A percentile compares a stretch with the other conserved stretches of the same genome.
These are phyloP conservation scores for Solanum chmielewskii DNA, from an alignment of 257 asterid genomes.

Conservation along the genomic window DNA sequence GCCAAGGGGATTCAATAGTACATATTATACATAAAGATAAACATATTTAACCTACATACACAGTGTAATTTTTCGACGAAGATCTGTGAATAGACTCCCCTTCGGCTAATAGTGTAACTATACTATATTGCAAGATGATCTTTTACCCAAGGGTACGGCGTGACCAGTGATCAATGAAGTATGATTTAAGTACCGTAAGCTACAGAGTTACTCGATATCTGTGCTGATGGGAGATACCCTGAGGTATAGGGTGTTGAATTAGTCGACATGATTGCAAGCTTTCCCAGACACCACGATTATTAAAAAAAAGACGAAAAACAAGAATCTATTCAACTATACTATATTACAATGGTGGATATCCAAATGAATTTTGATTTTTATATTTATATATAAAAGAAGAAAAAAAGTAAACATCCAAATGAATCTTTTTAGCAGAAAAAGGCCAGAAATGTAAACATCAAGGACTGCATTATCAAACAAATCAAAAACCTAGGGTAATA, in stretches of 20 bases:
- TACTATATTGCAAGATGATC: neutral
- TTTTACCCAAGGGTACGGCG: neutral
- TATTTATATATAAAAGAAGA: neutral
- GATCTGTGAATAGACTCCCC: neutral
- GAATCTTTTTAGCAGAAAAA: neutral
- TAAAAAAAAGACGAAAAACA: neutral
- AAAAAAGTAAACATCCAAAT: neutral
- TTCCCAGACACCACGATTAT: neutral
- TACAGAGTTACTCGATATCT: neutral
- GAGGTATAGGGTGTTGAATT: neutral
- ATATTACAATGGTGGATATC: neutral
- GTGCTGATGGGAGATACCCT: neutral
- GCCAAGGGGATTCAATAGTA: neutral
- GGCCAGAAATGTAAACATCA: neutral
- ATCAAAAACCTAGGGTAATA: neutral
- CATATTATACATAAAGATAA: neutral
- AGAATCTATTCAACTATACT: neutral
- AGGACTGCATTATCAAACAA: neutral
- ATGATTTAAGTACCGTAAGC: neutral
- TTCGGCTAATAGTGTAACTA: neutral
- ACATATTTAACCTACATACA: neutral
- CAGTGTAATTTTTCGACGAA: neutral
- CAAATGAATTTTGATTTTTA: neutral
- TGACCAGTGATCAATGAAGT: neutral
- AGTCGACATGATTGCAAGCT: neutral